These are phyloP conservation scores for Spencermartinsiella ligniputridi DNA, from an alignment of 1,139 yeast genomes.

Conservation along the genomic window DNA sequence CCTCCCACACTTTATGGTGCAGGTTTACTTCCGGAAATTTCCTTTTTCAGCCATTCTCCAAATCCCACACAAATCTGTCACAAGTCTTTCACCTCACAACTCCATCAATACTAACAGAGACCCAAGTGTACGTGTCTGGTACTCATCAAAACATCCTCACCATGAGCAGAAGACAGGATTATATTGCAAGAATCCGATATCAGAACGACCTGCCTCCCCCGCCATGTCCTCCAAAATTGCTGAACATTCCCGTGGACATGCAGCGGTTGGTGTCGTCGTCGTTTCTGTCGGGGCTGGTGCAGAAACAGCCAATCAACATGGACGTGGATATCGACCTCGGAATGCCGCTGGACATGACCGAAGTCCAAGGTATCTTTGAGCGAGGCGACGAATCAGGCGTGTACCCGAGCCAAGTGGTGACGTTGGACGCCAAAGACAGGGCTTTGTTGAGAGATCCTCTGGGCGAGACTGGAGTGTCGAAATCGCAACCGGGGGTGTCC, in stretches of 20 bases:
- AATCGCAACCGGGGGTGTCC: slow-evolving; percentile 61
- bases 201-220: slow-evolving; percentile 91
- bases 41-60: too few relatives aligned
- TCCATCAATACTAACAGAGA: too few relatives aligned
- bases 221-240: slow-evolving; percentile 81
- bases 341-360: slow-evolving; percentile 69
- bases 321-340: slow-evolving; percentile 74
- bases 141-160: too few relatives aligned
- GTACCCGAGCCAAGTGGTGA: slow-evolving; percentile 20
- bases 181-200: slow-evolving; percentile 81
- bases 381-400: slow-evolving; percentile 51
- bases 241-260: slow-evolving; percentile 47
- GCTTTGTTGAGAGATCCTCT: slow-evolving; percentile 73
- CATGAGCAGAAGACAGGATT: slow-evolving; percentile 59
- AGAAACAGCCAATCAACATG: slow-evolving; percentile 66
- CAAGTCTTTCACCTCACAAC: too few relatives aligned
- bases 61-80: too few relatives aligned
- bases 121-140: too few relatives aligned
- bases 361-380: slow-evolving; percentile 66
- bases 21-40: background rate
- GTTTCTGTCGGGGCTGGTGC: slow-evolving; percentile 66
- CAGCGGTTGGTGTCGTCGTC: slow-evolving; percentile 52
- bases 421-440: slow-evolving; percentile 64
- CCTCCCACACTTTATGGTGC: too few relatives aligned
- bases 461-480: slow-evolving; percentile 40